Conservation (phyloP, 176 grass and related monocot species). For the Zoysia pacifica region DNA sequence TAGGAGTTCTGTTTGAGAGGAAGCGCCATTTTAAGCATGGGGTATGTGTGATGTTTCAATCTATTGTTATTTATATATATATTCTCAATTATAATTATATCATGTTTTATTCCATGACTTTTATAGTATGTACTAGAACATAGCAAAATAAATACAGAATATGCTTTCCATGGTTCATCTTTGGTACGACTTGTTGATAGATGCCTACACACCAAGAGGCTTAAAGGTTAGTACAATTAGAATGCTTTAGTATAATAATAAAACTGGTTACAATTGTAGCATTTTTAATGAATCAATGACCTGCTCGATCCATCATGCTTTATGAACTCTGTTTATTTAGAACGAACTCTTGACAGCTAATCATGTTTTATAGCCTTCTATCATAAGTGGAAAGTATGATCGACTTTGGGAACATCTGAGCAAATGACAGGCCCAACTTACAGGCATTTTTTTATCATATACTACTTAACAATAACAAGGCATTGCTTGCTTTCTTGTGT, state of each 20-base stretch:
- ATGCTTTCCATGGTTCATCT: too few species aligned
- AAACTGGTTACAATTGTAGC: neutral
- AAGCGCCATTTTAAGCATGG: too few species aligned
- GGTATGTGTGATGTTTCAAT: too few species aligned
- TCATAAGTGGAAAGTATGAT: neutral
- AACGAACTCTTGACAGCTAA: neutral
- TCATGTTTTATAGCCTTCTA: neutral
- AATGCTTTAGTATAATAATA: neutral
- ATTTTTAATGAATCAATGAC: neutral
- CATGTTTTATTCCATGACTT: too few species aligned
- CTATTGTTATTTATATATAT: too few species aligned
- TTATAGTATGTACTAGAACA: too few species aligned
- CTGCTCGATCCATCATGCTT: neutral
- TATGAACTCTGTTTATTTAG: too few species aligned
- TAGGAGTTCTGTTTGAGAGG: neutral
- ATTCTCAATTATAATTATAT: too few species aligned
- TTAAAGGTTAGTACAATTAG: neutral
- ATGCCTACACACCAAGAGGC: neutral
- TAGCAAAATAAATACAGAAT: too few species aligned
- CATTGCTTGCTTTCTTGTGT: neutral
- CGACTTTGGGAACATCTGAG: neutral
- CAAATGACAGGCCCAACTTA: neutral
- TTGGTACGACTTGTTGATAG: too few species aligned
- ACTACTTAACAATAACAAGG: too few species aligned
- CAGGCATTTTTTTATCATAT: too few species aligned